Percentiles rank a stretch among this genome's conserved stretches.
These are phyloP conservation scores for Leccinum insolens DNA, from an alignment of 1,284 basidiomycete species.

Conservation along the genomic window DNA sequence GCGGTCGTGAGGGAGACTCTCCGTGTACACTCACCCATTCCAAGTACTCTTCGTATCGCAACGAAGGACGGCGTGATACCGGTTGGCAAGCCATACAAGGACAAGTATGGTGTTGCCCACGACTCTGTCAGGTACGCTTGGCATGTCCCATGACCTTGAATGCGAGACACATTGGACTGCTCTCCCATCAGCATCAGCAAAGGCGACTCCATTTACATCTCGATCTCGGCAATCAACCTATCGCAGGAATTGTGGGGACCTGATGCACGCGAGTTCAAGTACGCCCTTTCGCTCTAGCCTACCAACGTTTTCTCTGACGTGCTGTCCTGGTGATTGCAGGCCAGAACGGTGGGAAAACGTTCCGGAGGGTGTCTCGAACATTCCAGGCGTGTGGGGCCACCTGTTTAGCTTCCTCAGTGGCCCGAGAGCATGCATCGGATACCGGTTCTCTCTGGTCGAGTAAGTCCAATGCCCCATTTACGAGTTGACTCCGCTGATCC, in stretches of 20 bases:
- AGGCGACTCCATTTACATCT: slow-evolving; percentile 3
- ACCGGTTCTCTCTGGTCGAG: slow-evolving; percentile 71
- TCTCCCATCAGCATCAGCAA: background rate
- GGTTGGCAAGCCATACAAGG: background rate
- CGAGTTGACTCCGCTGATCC: background rate
- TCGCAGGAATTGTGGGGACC: slow-evolving; percentile 1
- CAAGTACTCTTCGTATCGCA: background rate
- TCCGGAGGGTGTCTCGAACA: slow-evolving; percentile 44
- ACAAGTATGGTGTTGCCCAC: background rate
- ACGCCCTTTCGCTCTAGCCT: background rate
- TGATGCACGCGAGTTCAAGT: slow-evolving; percentile 3
- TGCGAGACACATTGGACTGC: background rate
- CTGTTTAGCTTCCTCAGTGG: slow-evolving; percentile 65
- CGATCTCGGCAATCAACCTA: slow-evolving; percentile 1
- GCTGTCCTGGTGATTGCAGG: slow-evolving; percentile 24
- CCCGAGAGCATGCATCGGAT: slow-evolving; percentile 67
- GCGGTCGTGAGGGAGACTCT: slow-evolving; percentile 4
- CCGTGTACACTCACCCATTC: slow-evolving; percentile 1
- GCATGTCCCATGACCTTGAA: background rate
- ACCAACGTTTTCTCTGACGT: no score
- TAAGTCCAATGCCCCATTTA: slow-evolving; percentile 28
- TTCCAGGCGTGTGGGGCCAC: slow-evolving; percentile 65
- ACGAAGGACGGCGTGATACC: slow-evolving; percentile 1
- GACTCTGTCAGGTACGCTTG: background rate
- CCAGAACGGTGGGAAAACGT: slow-evolving; percentile 62